Base-by-base conservation (phyloP, 2,329 filamentous ascomycete species). In the Clarireedia paspali region DNA sequence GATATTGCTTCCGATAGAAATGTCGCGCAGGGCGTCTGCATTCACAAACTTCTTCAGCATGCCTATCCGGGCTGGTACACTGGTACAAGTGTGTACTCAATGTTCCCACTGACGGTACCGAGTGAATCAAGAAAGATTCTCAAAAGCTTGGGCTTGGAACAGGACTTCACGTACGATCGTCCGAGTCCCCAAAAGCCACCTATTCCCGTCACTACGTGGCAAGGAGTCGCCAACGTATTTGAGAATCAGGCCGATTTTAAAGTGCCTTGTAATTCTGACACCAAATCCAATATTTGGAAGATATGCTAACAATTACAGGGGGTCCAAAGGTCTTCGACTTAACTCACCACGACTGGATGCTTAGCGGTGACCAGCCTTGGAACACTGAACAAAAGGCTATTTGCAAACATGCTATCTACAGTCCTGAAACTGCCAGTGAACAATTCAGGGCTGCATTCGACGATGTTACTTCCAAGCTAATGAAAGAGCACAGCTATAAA, bases 11-110 rank as follows among this genome's bases (percentile, higher is more conserved):
- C 47, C 10, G 30, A 26, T 34, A 20, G 17, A n/a, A 82, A 83
- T 54, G 85, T 62, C 87, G 91, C 71, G 84, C 91, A 60, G 66
- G 89, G 89, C 50, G 91, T 87, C 62, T 81, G 89, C n/a, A 89
- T 91, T 72, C 90, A 91, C 75, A 92, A 91, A 74, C 78, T 94
- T 27, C 85, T 90, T 68, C 74, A 87, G 39, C 80, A 85, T 5
- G 87, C 87, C 0, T 89, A 92, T 75, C 89, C 89, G 1, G 78
- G 87, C 62, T 85, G 89, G 72, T 91, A 90, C 77, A 81, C 80
- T 66, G 71, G 77, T 20, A 84, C 92, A 72, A 89, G 85, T 0
- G 82, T 90, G 52, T 92, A 92, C 60, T 88, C 86, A 0, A 87
- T 91, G 67, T 14, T 54, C 27, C 59, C 59, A 49, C 78, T 83